Evolutionary conservation across 1,139 yeast genomes (phyloP), one percentile per base, ranked within the genome.

Genomic region (Ogataea hybrid): DNA sequence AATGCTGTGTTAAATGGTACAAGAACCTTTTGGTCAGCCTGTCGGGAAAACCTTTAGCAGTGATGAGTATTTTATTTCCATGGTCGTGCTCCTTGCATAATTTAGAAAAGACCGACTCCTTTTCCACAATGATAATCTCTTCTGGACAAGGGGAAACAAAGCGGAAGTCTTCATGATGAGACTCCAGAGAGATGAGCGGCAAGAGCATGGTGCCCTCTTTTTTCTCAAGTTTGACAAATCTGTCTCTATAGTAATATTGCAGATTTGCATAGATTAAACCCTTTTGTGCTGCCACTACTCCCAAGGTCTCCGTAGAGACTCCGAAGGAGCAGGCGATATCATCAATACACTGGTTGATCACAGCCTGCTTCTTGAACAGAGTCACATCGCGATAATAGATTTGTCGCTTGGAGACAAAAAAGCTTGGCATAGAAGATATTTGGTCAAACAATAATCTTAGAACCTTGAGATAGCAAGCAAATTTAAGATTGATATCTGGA

Each of bases 41-140:
- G 57, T 86, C 94, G 0, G 94, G 90, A 50, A 69, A 83, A 4
- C 94, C 94, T 58, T 79, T 80, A 0, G 87, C 90, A 0, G 83
- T 79, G 1, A 81, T 56, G 0, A 79, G 51, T 5, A 78, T 50
- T 17, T 50, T 43, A 8, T 52, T 37, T 55, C 76, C 74, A 0
- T 84, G 84, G 0, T 76, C 74, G 0, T 77, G 54, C 0, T 73
- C 52, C 4, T 77, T 50, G 16, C 56, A 51, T 37, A 59, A 29
- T 6, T 49, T 52, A 18, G 51, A 45, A 29, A 61, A 53, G 10
- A 56, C 54, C 5, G 65, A 57, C 45, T 84, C 94, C 53, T 85
- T 85, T 59, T 85, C 95, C 12, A 85, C 64, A 0, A 85, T 67
- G 2, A 83, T 56, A 0, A 84, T 64, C 27, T 62, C 66, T 1